Percentiles rank a stretch among this genome's conserved stretches.
phyloP scores from a whole-genome alignment of 1,284 basidiomycete species.

The Rhizopogon parksii region DNA sequence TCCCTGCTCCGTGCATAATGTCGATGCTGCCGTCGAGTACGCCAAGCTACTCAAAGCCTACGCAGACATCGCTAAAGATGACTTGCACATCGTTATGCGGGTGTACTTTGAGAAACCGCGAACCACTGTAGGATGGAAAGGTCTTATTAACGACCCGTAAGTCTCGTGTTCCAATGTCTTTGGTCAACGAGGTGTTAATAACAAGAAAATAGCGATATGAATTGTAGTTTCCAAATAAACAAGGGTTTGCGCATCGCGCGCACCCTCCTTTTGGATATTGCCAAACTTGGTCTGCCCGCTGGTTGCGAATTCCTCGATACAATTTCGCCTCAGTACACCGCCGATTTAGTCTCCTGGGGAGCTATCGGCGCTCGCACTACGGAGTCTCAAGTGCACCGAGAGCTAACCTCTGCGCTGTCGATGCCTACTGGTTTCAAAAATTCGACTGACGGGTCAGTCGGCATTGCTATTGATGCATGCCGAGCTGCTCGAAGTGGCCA shows the following conservation, averaged over 20 bases:
- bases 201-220: conserved; percentile 46
- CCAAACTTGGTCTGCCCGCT: conserved; percentile 78
- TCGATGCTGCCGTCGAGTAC: conserved; percentile 80
- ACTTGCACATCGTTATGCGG: conserved; percentile 93
- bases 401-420: conserved; percentile 77
- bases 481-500: conserved; percentile 81
- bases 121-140: conserved; percentile 98
- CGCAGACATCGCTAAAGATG: conserved; percentile 73
- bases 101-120: conserved; percentile 97
- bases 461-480: conserved; percentile 88
- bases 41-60: conserved; percentile 76
- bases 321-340: conserved; percentile 90
- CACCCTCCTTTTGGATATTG: conserved; percentile 80
- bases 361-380: conserved; percentile 96
- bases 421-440: conserved; percentile 88
- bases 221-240: conserved; percentile 90
- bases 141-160: conserved; percentile 88
- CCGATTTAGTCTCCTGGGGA: conserved; percentile 95
- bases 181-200: background rate
- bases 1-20: conserved; percentile 90
- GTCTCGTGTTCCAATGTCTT: background rate
- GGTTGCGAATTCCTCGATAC: conserved; percentile 90
- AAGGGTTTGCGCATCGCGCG: conserved; percentile 91
- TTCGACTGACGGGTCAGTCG: conserved; percentile 69
- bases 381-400: conserved; percentile 94